These are phyloP conservation scores for Aristolochia contorta DNA, from an alignment of 164 flowering plant species.

Conservation along the genomic window DNA sequence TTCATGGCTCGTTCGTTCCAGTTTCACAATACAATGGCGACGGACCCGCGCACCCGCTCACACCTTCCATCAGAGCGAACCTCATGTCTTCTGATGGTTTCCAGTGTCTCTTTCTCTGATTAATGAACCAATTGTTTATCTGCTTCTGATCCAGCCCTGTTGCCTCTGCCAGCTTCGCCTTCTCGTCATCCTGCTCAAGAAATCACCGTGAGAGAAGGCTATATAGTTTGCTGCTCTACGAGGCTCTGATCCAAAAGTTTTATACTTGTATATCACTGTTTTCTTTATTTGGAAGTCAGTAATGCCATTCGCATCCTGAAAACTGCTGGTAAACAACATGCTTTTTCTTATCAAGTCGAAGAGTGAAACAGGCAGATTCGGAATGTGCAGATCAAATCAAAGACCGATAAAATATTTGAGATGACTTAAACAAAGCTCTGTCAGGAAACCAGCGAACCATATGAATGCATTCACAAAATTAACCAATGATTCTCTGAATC, in stretches of 20 bases:
- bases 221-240: too few relatives aligned
- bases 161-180: conserved; percentile 31
- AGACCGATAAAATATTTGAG: too few relatives aligned
- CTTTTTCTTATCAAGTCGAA: too few relatives aligned
- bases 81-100: conserved; percentile 58
- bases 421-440: too few relatives aligned
- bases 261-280: neutral
- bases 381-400: too few relatives aligned
- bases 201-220: too few relatives aligned
- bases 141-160: conserved; percentile 75
- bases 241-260: too few relatives aligned
- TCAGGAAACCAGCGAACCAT: too few relatives aligned
- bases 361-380: too few relatives aligned
- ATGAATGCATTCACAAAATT: too few relatives aligned
- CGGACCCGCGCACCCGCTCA: conserved; percentile 6
- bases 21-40: conserved; percentile 14
- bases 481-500: too few relatives aligned
- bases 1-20: conserved; percentile 11
- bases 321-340: too few relatives aligned
- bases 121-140: conserved; percentile 81
- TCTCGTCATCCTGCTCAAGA: conserved; percentile 81
- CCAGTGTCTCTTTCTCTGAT: conserved; percentile 85
- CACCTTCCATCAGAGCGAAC: conserved; percentile 45
- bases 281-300: neutral
- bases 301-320: neutral